Evolutionary conservation across 768 basidiomycete species (phyloP), one percentile per base, ranked within the genome.

Genomic region (Pleurotus salmoneostramineus): DNA sequence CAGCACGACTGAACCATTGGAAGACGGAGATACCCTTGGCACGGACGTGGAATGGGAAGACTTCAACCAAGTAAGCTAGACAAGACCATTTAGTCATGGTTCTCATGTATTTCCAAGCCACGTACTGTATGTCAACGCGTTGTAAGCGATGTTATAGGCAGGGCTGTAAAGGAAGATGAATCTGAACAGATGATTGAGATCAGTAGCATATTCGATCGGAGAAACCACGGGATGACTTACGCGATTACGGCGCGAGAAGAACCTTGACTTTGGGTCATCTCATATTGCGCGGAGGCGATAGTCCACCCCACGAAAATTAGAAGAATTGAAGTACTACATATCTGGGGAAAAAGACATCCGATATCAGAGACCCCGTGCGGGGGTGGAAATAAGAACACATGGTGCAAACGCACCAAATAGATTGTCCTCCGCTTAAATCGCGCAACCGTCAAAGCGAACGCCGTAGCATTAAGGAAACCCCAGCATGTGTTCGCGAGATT

Each of bases 21-120:
- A 83, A 86, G 12, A 87, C 64, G 3, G 84, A 71, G 54, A 87
- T 78, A 40, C 86, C 86, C 66, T 79, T 81, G 1, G 85, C 78
- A 57, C 86, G 83, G 32, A 77, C 77, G 60, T 83, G 79, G 71
- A 75, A 87, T 0, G 86, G 85, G 74, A 87, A 87, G 34, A 88
- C 65, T 63, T 87, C 86, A n/a, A 87, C 84, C 59, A 86, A 68
- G 76, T 76, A 85, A 4, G 84, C 84, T 84, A 61, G 3, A 37
- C 36, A 35, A 5, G 35, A 31, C 31, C 10, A n/a, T 27, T 34
- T 21, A 56, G 11, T 56, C 32, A 33, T 15, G 35, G 15, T 47
- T 14, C 32, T 21, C 36, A 32, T 51, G 2, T 8, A 8, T 7
- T 6, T 34, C 6, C 50, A 45, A 44, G 7, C n/a, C 4, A 63